phyloP scores from a whole-genome alignment of 2,329 filamentous ascomycete genomes.

The Fusarium albosuccineum region DNA sequence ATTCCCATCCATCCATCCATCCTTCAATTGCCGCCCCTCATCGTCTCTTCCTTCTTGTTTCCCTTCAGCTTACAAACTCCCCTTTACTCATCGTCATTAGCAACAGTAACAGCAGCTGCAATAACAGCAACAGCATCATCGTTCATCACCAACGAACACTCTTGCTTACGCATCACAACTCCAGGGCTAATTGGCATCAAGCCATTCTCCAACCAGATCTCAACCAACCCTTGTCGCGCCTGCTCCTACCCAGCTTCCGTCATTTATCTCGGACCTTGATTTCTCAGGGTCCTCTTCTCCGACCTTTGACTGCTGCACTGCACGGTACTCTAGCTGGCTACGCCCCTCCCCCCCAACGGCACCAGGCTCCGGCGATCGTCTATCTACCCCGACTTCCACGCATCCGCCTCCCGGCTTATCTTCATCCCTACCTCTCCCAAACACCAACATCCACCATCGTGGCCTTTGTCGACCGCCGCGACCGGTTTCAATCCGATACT shows the following conservation, averaged over 20 bases:
- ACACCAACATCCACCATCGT: slow-evolving; percentile 23
- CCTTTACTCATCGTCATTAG: background rate
- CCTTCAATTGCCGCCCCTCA: slow-evolving; percentile 29
- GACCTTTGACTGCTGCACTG: background rate
- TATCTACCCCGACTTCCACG: slow-evolving; percentile 31
- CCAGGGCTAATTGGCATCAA: slow-evolving; percentile 2
- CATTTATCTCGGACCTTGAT: slow-evolving; percentile 34
- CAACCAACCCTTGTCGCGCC: slow-evolving; percentile 27
- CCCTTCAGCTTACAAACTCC: slow-evolving; percentile 4
- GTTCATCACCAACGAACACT: slow-evolving; percentile 15
- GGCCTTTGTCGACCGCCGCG: slow-evolving; percentile 18
- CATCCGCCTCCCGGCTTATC: slow-evolving; percentile 7
- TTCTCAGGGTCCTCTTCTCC: slow-evolving; percentile 28
- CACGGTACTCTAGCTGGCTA: slow-evolving; percentile 12
- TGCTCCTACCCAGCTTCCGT: slow-evolving; percentile 32
- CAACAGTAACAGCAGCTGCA: no score
- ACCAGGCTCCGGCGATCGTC: slow-evolving; percentile 38
- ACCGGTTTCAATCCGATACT: slow-evolving; percentile 18
- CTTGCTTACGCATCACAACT: background rate
- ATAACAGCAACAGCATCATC: slow-evolving; percentile 1
- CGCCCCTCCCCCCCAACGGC: slow-evolving; percentile 37
- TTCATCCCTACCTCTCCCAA: slow-evolving; percentile 23
- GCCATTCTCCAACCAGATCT: slow-evolving; percentile 23
- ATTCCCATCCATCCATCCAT: slow-evolving; percentile 29
- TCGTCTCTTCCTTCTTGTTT: slow-evolving; percentile 14